phyloP scores from a whole-genome alignment of 768 basidiomycete species.

The Exidia glandulosa region DNA sequence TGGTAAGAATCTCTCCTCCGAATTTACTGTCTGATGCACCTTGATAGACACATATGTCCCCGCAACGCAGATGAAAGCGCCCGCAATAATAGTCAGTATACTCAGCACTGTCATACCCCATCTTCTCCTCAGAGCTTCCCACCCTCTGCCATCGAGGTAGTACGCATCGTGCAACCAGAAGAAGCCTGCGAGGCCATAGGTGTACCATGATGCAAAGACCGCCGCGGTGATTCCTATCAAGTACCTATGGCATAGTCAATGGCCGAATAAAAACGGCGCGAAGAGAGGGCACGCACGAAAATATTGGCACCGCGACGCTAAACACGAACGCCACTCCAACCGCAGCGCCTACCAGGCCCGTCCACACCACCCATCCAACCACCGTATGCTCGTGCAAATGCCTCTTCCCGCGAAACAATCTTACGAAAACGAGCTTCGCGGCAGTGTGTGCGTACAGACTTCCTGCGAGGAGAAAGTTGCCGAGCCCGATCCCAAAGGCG shows the following conservation, averaged over 20 bases:
- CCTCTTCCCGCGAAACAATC: slow-evolving; percentile 35
- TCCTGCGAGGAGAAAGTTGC: slow-evolving; percentile 39
- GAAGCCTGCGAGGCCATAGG: slow-evolving; percentile 30
- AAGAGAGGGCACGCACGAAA: slow-evolving; percentile 24
- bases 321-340: slow-evolving; percentile 35
- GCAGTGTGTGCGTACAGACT: slow-evolving; percentile 40
- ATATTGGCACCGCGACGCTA: slow-evolving; percentile 42
- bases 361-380: slow-evolving; percentile 40
- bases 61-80: slow-evolving; percentile 41
- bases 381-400: slow-evolving; percentile 42
- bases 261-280: not conserved
- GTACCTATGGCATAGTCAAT: not conserved
- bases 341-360: slow-evolving; percentile 28
- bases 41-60: slow-evolving; percentile 44
- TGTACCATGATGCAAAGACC: slow-evolving; percentile 50
- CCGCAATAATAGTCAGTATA: slow-evolving; percentile 33
- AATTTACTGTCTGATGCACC: slow-evolving; percentile 15
- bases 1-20: not conserved
- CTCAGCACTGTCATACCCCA: slow-evolving; percentile 27
- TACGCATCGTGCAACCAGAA: slow-evolving; percentile 44
- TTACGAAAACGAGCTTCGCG: slow-evolving; percentile 42
- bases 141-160: slow-evolving; percentile 22
- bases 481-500: slow-evolving; percentile 36
- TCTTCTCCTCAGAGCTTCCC: slow-evolving; percentile 19
- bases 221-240: slow-evolving; percentile 42